Percentiles rank a stretch among this genome's conserved stretches.
These are phyloP conservation scores for Phytomonas sp. DNA, from an alignment of 208 protist genomes.

Conservation along the genomic window DNA sequence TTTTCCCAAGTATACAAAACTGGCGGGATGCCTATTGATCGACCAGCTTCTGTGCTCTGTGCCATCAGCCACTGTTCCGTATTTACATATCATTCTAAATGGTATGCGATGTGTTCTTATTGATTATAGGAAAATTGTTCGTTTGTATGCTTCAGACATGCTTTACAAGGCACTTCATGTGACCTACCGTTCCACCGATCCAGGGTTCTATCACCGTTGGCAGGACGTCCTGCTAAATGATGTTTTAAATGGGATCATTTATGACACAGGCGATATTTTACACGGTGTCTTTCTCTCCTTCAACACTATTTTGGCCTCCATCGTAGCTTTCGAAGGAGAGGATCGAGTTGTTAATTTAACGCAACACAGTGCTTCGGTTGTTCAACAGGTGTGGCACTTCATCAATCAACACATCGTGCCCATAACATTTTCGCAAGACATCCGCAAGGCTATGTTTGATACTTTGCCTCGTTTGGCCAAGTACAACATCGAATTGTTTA, in stretches of 20 bases:
- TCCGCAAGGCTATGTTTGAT: conserved; percentile 43
- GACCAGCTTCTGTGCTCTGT: conserved; percentile 59
- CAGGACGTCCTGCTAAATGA: conserved; percentile 56
- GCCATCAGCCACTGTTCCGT: conserved; percentile 48
- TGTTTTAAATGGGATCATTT: conserved; percentile 29
- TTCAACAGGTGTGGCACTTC: conserved; percentile 56
- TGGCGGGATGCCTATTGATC: conserved; percentile 66
- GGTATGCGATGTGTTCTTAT: conserved; percentile 44
- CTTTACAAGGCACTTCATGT: conserved; percentile 51
- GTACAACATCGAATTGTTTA: conserved; percentile 66
- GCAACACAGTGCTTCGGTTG: conserved; percentile 14
- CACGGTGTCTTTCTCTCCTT: conserved; percentile 62
- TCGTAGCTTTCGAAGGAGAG: conserved; percentile 26
- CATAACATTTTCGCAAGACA: conserved; percentile 18
- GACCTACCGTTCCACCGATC: conserved; percentile 52
- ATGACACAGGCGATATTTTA: conserved; percentile 27
- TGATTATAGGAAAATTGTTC: conserved; percentile 34
- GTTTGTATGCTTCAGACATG: conserved; percentile 28
- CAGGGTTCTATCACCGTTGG: conserved; percentile 38
- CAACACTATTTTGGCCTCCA: conserved; percentile 62
- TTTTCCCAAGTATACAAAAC: conserved; percentile 36
- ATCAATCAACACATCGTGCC: conserved; percentile 35
- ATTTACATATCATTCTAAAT: conserved; percentile 44
- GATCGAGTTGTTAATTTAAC: conserved; percentile 36
- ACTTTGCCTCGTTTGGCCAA: conserved; percentile 59